Percentiles rank a stretch among this genome's conserved stretches.
Evolutionary conservation across 1,139 yeast species (phyloP).

Genomic region (Scheffersomyces illinoinensis): DNA sequence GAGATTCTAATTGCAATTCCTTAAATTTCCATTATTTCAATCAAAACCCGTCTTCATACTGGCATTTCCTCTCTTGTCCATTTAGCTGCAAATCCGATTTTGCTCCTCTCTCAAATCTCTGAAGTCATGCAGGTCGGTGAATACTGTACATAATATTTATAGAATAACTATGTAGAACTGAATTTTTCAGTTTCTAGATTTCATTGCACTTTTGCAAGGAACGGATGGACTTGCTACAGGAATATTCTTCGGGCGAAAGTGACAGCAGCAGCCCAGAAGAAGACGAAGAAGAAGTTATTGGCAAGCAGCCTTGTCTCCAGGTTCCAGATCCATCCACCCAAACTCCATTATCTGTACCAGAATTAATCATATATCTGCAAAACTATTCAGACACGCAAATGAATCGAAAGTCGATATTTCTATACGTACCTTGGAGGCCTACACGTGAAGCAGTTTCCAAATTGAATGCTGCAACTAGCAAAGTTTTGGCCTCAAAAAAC

Average conservation of each 20-base stretch:
- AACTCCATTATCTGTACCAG: neutral
- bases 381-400: conserved; percentile 13
- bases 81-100: neutral
- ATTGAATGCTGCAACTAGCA: conserved; percentile 3
- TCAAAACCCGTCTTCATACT: too few relatives aligned
- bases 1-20: too few relatives aligned
- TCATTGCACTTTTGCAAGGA: neutral
- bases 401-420: conserved; percentile 8
- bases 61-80: neutral
- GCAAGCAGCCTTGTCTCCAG: neutral
- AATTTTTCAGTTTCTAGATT: neutral
- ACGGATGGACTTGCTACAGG: neutral
- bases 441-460: conserved; percentile 3
- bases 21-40: too few relatives aligned
- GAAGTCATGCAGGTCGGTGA: neutral
- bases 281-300: neutral
- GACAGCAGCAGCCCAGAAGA: neutral
- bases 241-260: neutral
- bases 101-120: neutral
- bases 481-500: neutral
- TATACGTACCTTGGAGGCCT: conserved; percentile 21
- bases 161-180: neutral
- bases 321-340: neutral
- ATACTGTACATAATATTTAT: neutral
- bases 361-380: conserved; percentile 11